A percentile compares a stretch with the other conserved stretches of the same genome.
Conservation (phyloP, 2,329 filamentous ascomycete species). For the Bisporella sp. region DNA sequence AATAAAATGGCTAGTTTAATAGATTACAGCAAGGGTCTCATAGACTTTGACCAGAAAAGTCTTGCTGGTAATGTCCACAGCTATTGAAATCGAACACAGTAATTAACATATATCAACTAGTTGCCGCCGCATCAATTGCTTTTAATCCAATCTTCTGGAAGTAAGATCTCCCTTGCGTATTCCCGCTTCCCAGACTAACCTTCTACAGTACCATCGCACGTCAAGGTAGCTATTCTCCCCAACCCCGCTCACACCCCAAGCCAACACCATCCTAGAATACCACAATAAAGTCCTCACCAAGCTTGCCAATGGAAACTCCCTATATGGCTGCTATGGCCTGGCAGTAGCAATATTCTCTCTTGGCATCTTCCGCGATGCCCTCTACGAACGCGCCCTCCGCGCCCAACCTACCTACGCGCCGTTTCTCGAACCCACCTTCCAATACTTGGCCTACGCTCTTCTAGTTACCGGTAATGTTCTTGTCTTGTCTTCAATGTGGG, state of each 20-base stretch:
- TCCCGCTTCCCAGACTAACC: not conserved
- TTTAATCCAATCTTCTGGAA: constrained; percentile 99
- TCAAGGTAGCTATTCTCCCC: constrained; percentile 49
- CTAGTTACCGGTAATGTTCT: constrained; percentile 73
- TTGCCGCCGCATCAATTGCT: constrained; percentile 72
- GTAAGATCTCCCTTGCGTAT: constrained; percentile 45
- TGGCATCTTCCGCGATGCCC: constrained; percentile 78
- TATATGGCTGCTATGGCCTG: constrained; percentile 81
- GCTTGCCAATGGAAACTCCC: constrained; percentile 71
- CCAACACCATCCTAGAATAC: constrained; percentile 60
- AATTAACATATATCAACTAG: constrained; percentile 39
- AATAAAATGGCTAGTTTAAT: constrained; percentile 21
- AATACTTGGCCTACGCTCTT: constrained; percentile 62
- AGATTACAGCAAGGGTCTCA: constrained; percentile 23
- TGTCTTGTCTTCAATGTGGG: constrained; percentile 84
- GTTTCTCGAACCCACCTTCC: constrained; percentile 53
- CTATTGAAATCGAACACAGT: not conserved
- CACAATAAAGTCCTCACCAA: constrained; percentile 83
- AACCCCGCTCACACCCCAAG: constrained; percentile 12
- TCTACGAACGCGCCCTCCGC: constrained; percentile 80
- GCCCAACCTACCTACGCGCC: constrained; percentile 67
- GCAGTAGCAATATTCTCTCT: constrained; percentile 86
- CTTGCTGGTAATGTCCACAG: constrained; percentile 49
- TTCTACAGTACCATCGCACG: constrained; percentile 69
- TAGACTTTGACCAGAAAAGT: constrained; percentile 62